These are phyloP conservation scores for Metschnikowia borealis DNA, from an alignment of 805 yeast species.

Conservation along the genomic window DNA sequence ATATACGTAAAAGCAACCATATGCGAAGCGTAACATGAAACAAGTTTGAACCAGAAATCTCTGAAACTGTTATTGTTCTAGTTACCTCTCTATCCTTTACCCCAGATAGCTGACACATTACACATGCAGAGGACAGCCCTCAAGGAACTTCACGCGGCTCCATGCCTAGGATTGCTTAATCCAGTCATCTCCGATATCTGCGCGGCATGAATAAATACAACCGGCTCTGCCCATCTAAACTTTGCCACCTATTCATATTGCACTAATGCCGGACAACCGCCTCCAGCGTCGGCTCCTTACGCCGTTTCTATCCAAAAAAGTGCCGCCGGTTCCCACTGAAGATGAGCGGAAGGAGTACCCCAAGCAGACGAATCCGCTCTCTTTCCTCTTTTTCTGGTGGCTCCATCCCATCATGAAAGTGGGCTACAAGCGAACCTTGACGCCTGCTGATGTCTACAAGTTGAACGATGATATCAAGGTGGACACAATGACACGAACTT, in stretches of 20 bases:
- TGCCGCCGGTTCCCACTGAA: constrained; percentile 49
- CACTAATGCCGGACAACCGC: constrained; percentile 11
- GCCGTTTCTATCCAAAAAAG: constrained; percentile 31
- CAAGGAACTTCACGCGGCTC: not conserved
- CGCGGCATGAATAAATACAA: constrained; percentile 6
- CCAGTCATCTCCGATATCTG: constrained; percentile 10
- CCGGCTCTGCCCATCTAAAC: not conserved
- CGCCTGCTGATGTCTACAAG: constrained; percentile 55
- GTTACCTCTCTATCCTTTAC: too few species aligned
- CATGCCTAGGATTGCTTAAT: constrained; percentile 1
- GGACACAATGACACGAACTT: constrained; percentile 27
- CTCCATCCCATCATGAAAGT: constrained; percentile 54
- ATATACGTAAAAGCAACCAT: too few species aligned
- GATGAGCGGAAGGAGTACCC: constrained; percentile 51
- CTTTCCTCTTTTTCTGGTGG: constrained; percentile 61
- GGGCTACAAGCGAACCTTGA: constrained; percentile 71
- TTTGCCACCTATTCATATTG: not conserved
- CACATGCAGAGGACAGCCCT: not conserved
- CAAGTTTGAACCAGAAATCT: too few species aligned
- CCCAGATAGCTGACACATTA: not conserved
- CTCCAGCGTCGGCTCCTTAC: constrained; percentile 34
- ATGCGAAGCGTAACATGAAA: too few species aligned
- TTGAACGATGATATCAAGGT: constrained; percentile 34
- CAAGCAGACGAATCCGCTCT: constrained; percentile 34
- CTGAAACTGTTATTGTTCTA: too few species aligned